These are phyloP conservation scores for Aspergillus pseudoviridinutans DNA, from an alignment of 2,329 filamentous ascomycete species.

Conservation along the genomic window DNA sequence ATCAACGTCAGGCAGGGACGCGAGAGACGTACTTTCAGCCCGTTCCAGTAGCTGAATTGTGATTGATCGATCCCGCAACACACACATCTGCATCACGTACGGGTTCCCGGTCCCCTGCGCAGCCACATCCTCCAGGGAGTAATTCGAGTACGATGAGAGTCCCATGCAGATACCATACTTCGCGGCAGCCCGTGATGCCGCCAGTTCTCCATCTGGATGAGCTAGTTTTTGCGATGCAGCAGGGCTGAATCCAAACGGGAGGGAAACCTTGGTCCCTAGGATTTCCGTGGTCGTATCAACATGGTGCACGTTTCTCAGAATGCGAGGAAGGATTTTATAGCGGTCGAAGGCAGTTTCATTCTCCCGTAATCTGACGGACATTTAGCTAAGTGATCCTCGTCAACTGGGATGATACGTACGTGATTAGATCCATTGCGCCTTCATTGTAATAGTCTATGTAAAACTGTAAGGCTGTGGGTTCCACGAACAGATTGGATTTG, in stretches of 20 bases:
- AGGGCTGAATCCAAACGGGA: slow-evolving; percentile 54
- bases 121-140: slow-evolving; percentile 45
- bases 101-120: slow-evolving; percentile 40
- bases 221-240: slow-evolving; percentile 53
- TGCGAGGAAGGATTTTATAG: slow-evolving; percentile 47
- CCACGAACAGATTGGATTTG: too few species aligned
- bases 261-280: slow-evolving; percentile 42
- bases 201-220: slow-evolving; percentile 51
- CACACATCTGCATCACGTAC: slow-evolving; percentile 54
- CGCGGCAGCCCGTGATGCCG: slow-evolving; percentile 46
- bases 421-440: too few species aligned
- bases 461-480: too few species aligned
- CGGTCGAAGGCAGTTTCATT: slow-evolving; percentile 52
- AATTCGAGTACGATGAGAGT: slow-evolving; percentile 47
- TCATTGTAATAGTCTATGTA: too few species aligned
- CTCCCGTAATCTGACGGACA: slow-evolving; percentile 31
- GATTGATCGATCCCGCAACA: slow-evolving; percentile 47
- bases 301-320: slow-evolving; percentile 43
- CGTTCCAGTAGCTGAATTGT: slow-evolving; percentile 41
- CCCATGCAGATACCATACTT: slow-evolving; percentile 45
- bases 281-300: slow-evolving; percentile 45
- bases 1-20: background rate
- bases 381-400: too few species aligned
- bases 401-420: too few species aligned
- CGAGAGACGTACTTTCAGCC: slow-evolving; percentile 37